Percentiles rank a stretch among this genome's conserved stretches.
Conservation (phyloP, 345 rosid genomes). For the Pistacia integerrima region DNA sequence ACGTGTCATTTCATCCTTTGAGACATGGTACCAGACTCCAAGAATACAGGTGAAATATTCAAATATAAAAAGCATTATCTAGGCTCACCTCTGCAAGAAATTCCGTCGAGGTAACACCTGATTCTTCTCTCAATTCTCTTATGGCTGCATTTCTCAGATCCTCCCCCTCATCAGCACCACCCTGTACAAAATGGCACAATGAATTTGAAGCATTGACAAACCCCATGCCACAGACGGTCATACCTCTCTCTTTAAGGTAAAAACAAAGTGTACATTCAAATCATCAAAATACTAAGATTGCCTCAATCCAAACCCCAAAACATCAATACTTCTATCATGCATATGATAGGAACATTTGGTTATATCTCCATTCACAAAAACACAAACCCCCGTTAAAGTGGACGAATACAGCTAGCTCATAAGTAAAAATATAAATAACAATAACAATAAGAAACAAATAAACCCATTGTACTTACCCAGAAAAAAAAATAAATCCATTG, state of each 20-base stretch:
- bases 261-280: no score
- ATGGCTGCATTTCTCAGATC: conserved; percentile 67
- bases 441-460: background rate
- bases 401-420: background rate
- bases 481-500: no score
- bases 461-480: background rate
- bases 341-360: background rate
- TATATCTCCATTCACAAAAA: background rate
- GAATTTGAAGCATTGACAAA: background rate
- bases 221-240: background rate
- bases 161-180: conserved; percentile 74
- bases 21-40: background rate
- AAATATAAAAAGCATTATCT: background rate
- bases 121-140: conserved; percentile 82
- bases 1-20: background rate
- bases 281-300: background rate
- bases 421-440: background rate
- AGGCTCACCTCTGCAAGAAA: conserved; percentile 67
- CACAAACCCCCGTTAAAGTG: background rate
- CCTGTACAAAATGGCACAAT: conserved; percentile 32
- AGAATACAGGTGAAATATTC: background rate
- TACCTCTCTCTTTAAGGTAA: background rate
- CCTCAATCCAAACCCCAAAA: no score
- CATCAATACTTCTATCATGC: background rate
- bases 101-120: conserved; percentile 73